phyloP scores from a whole-genome alignment of 352 stramenopile species.

The Lagenidium giganteum region DNA sequence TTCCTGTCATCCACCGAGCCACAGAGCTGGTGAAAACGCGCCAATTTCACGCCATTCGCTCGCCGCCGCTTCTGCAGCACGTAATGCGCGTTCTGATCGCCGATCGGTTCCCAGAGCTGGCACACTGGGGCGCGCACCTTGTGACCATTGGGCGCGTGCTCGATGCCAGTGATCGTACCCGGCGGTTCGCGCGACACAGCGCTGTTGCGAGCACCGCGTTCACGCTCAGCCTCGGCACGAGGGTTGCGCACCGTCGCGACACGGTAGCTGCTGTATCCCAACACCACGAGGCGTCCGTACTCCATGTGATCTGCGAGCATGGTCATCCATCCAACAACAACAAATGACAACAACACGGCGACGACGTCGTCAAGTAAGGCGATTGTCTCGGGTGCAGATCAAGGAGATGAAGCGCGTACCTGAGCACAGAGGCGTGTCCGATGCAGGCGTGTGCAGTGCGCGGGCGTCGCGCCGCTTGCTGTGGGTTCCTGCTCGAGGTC shows the following conservation, averaged over 20 bases:
- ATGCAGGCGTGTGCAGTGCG: no score
- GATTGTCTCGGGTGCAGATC: no score
- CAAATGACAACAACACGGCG: no score
- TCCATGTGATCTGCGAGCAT: no score
- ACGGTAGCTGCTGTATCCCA: constrained; percentile 83
- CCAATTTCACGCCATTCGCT: constrained; percentile 48
- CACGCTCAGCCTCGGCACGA: neutral
- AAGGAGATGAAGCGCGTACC: no score
- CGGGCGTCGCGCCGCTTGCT: no score
- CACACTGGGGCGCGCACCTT: constrained; percentile 30
- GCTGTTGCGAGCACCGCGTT: neutral
- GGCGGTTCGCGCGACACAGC: constrained; percentile 3
- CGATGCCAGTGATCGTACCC: constrained; percentile 1
- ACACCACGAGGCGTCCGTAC: constrained; percentile 78
- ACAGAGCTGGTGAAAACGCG: constrained; percentile 54
- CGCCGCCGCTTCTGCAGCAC: constrained; percentile 33
- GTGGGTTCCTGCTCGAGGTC: no score
- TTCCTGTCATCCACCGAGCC: constrained; percentile 7
- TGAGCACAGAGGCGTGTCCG: no score
- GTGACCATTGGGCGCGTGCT: neutral
- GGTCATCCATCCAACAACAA: no score
- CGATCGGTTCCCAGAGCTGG: constrained; percentile 67
- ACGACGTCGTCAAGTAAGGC: no score
- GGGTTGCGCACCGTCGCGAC: constrained; percentile 41
- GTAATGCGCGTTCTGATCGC: constrained; percentile 70